Conservation (phyloP, 2,329 filamentous ascomycete species). For the Trichoderma sp. region DNA sequence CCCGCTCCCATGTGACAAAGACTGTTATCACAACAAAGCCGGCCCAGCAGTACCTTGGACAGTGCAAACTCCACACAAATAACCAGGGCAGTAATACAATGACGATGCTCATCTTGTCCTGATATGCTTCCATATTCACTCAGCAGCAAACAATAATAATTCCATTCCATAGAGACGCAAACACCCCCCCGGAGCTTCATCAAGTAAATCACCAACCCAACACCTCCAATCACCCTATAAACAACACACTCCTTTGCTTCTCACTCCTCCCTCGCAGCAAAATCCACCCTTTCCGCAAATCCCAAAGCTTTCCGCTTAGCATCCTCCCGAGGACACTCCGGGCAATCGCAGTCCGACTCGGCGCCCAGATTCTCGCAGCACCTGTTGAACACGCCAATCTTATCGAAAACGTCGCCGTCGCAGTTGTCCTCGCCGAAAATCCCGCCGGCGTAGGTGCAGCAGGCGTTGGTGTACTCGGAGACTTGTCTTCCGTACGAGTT, state of each 20-base stretch:
- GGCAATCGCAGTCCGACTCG: neutral
- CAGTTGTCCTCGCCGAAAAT: neutral
- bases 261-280: neutral
- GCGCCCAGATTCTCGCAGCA: neutral
- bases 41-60: too few relatives aligned
- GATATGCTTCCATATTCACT: neutral
- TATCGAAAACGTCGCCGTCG: neutral
- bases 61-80: too few relatives aligned
- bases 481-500: neutral
- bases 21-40: too few relatives aligned
- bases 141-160: neutral
- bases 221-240: neutral
- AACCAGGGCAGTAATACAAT: neutral
- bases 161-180: neutral
- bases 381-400: neutral
- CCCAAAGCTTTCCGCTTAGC: neutral
- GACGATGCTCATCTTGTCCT: neutral
- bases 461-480: neutral
- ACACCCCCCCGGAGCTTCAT: neutral
- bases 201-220: fast-evolving
- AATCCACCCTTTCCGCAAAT: neutral
- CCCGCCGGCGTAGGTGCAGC: neutral
- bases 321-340: neutral
- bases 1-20: too few relatives aligned
- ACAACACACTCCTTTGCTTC: neutral